Percentiles rank a stretch among this genome's conserved stretches.
These are phyloP conservation scores for Penicillium sp. DNA, from an alignment of 2,329 filamentous ascomycete genomes.

Conservation along the genomic window DNA sequence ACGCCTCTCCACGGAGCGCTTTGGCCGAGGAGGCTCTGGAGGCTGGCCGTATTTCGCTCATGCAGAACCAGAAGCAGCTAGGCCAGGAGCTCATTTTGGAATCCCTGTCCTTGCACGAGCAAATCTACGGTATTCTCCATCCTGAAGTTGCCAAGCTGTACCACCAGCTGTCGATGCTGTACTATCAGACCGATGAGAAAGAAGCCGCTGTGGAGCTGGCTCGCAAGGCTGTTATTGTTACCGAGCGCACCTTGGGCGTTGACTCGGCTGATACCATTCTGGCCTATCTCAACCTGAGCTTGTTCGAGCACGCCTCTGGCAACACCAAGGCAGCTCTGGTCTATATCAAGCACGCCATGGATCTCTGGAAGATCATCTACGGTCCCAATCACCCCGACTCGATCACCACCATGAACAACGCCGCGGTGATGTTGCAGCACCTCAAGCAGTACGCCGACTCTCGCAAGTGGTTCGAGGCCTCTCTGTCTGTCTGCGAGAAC, in stretches of 20 bases:
- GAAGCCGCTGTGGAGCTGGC: slow-evolving; percentile 91
- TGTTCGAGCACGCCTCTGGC: slow-evolving; percentile 89
- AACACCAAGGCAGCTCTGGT: slow-evolving; percentile 84
- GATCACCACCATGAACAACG: slow-evolving; percentile 98
- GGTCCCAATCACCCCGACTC: slow-evolving; percentile 91
- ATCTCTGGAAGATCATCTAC: slow-evolving; percentile 96
- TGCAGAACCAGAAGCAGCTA: slow-evolving; percentile 91
- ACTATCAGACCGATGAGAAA: slow-evolving; percentile 98
- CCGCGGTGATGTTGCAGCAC: slow-evolving; percentile 95
- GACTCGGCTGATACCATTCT: slow-evolving; percentile 92
- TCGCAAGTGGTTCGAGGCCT: slow-evolving; percentile 93
- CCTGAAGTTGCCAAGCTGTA: slow-evolving; percentile 95
- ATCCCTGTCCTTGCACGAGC: slow-evolving; percentile 91
- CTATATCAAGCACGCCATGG: slow-evolving; percentile 87
- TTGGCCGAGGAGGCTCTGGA: slow-evolving; percentile 94
- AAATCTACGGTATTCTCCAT: slow-evolving; percentile 96
- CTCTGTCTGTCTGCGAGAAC: slow-evolving; percentile 80
- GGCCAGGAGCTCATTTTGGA: slow-evolving; percentile 95
- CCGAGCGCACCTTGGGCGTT: slow-evolving; percentile 88
- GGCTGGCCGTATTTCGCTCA: slow-evolving; percentile 91
- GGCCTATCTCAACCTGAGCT: slow-evolving; percentile 89
- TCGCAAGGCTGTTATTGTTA: slow-evolving; percentile 92
- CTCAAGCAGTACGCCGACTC: slow-evolving; percentile 94
- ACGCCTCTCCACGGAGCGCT: slow-evolving; percentile 83
- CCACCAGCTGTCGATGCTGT: slow-evolving; percentile 90